Evolutionary conservation across 495 filamentous ascomycete genomes (phyloP), one percentile per base, ranked within the genome.

Genomic region (Ramalina intermedia): DNA sequence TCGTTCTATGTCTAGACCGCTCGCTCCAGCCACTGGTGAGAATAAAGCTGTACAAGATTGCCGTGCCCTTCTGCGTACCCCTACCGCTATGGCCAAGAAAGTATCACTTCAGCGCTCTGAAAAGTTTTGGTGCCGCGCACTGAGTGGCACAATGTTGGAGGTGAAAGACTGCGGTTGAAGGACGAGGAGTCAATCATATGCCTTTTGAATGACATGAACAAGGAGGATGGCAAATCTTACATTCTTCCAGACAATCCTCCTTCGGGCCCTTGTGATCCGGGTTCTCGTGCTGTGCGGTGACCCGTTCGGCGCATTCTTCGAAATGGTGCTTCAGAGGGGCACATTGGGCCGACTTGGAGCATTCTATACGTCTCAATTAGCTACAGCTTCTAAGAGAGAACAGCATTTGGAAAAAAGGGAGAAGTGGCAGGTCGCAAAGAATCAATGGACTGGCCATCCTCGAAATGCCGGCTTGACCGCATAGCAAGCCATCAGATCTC

Each of bases 171-270:
- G 52, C 33, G 43, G n/a, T 20, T 14, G 24, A 6, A n/a, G 12
- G 27, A 37, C 35, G 12, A 24, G 41, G 23, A 36, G 41, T 47
- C n/a, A 45, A 23, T 7, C 14, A 51, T 41, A 57, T 55, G 58
- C 49, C 43, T 58, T 46, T 33, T 24, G 6, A 23, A n/a, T 41
- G 5, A 18, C 17, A 18, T 3, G 39, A n/a, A 14, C 39, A 23
- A 41, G 14, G 38, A 24, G 27, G 38, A 11, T n/a, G 29, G 43
- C 5, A 23, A 18, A n/a, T 79, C 89, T 72, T 81, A 96, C 91
- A 98, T 76, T 98, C 91, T 74, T 98, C 91, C 54, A 98, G 85
- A 59, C 91, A 98, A 72, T 98, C 90, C 75, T 98, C 91, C 60
- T 82, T 75, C 51, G 73, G 66, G 11, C 69, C 75, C 63, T 75